Conservation (phyloP, 371 early-diverging fungal species). For the Rhizopus arrhizus region DNA sequence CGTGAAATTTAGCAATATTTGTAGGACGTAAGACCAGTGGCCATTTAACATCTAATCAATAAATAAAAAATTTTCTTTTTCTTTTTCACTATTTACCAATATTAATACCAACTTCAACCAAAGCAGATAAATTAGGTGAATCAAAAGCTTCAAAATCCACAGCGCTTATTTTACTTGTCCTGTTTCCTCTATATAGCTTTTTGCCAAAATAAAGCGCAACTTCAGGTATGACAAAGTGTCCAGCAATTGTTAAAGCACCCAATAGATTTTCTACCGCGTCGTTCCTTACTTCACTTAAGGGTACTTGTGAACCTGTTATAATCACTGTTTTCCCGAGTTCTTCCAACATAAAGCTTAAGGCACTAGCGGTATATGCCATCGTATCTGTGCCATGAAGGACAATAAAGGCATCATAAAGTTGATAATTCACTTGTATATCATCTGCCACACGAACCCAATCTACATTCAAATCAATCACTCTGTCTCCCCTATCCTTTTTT, state of each 20-base stretch:
- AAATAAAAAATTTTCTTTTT: not conserved
- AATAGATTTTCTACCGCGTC: slow-evolving; percentile 96
- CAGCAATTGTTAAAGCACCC: slow-evolving; percentile 87
- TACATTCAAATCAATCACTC: slow-evolving; percentile 5
- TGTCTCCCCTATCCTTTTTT: not conserved
- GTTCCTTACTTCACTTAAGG: slow-evolving; percentile 94
- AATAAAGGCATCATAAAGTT: slow-evolving; percentile 92
- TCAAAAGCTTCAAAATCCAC: slow-evolving; percentile 96
- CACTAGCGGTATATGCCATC: slow-evolving; percentile 93
- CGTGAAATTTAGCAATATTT: slow-evolving; percentile 79
- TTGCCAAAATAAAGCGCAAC: slow-evolving; percentile 93
- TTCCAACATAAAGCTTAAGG: slow-evolving; percentile 95
- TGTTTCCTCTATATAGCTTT: slow-evolving; percentile 95
- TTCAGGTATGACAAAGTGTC: slow-evolving; percentile 98
- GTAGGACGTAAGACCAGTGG: slow-evolving; percentile 84
- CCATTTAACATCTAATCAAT: slow-evolving; percentile 87
- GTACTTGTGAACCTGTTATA: slow-evolving; percentile 94
- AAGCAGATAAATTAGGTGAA: slow-evolving; percentile 88
- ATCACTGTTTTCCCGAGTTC: slow-evolving; percentile 96
- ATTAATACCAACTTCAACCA: slow-evolving; percentile 92
- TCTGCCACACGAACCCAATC: slow-evolving; percentile 96
- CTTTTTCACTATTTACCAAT: slow-evolving; percentile 66
- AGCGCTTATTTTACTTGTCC: slow-evolving; percentile 91
- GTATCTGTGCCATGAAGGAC: slow-evolving; percentile 95
- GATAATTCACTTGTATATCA: slow-evolving; percentile 93